phyloP scores from a whole-genome alignment of 2,329 filamentous ascomycete genomes.

The Scytalidium sp. region DNA sequence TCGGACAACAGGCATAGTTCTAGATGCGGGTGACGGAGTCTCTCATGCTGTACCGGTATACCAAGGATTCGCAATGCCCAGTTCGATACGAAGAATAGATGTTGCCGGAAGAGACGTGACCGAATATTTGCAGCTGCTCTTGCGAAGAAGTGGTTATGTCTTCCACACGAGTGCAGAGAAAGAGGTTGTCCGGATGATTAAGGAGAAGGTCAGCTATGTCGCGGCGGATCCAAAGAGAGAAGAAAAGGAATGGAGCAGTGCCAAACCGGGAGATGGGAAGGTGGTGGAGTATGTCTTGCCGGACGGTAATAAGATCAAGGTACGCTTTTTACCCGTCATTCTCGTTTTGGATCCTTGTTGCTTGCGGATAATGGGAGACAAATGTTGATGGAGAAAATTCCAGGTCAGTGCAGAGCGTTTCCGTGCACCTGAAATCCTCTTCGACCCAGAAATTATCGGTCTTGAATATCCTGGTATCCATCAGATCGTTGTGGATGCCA shows the following conservation, averaged over 20 bases:
- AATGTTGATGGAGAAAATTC: constrained; percentile 12
- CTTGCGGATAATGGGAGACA: too few relatives aligned
- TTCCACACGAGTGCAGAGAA: constrained; percentile 99
- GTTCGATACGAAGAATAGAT: constrained; percentile 92
- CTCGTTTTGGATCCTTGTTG: too few relatives aligned
- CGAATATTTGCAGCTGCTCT: constrained; percentile 85
- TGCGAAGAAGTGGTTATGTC: constrained; percentile 89
- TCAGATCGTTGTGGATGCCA: constrained; percentile 96
- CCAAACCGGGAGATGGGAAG: constrained; percentile 75
- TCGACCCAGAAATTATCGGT: constrained; percentile 95
- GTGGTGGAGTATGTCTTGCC: constrained; percentile 84
- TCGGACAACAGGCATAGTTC: constrained; percentile 90
- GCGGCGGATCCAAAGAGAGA: constrained; percentile 88
- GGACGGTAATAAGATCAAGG: constrained; percentile 91
- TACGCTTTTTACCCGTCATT: constrained; percentile 31
- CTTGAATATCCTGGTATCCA: constrained; percentile 96
- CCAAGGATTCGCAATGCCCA: constrained; percentile 95
- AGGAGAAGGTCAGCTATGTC: constrained; percentile 91
- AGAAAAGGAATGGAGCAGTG: constrained; percentile 90
- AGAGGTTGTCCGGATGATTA: constrained; percentile 96
- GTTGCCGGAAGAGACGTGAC: constrained; percentile 95
- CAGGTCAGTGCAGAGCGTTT: constrained; percentile 92
- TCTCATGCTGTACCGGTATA: constrained; percentile 97
- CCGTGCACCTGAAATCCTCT: constrained; percentile 93
- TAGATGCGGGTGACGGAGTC: constrained; percentile 93